These are phyloP conservation scores for Globisporangium mamillatum DNA, from an alignment of 352 stramenopile genomes.

Conservation along the genomic window DNA sequence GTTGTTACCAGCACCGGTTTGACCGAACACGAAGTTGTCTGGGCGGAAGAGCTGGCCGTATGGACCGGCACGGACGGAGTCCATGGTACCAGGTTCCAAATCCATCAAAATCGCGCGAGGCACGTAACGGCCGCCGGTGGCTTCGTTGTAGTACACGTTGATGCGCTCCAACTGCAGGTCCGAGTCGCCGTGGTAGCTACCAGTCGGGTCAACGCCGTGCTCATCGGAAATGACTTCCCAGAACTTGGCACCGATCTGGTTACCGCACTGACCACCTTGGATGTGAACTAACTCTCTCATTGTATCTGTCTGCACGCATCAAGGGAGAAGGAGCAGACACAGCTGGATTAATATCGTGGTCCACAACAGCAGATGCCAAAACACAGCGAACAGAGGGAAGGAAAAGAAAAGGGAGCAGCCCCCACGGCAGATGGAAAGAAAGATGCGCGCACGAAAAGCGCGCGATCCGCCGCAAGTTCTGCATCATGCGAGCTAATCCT, in stretches of 20 bases:
- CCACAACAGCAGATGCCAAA: not conserved
- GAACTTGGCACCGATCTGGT: conserved; percentile 99
- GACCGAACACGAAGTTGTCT: conserved; percentile 99
- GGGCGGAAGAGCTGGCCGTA: conserved; percentile 98
- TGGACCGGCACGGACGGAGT: conserved; percentile 94
- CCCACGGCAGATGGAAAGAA: not conserved
- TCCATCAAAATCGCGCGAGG: conserved; percentile 98
- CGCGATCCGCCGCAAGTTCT: not conserved
- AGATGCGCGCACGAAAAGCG: not conserved
- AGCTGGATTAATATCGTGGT: conserved; percentile 1
- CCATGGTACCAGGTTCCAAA: conserved; percentile 99
- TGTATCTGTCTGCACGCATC: conserved; percentile 32
- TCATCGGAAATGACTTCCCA: conserved; percentile 97
- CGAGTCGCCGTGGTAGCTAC: conserved; percentile 95
- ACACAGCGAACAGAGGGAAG: not conserved
- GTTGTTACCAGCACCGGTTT: conserved; percentile 98
- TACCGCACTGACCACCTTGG: conserved; percentile 98
- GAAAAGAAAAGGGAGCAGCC: not conserved
- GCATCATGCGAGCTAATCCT: not conserved
- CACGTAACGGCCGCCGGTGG: conserved; percentile 95
- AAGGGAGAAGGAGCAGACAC: conserved; percentile 14
- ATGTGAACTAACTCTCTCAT: conserved; percentile 98
- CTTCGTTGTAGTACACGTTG: conserved; percentile 99
- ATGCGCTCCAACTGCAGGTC: conserved; percentile 97
- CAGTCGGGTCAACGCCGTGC: conserved; percentile 92